phyloP scores from a whole-genome alignment of 1,284 basidiomycete species.

The Austropuccinia psidii region DNA sequence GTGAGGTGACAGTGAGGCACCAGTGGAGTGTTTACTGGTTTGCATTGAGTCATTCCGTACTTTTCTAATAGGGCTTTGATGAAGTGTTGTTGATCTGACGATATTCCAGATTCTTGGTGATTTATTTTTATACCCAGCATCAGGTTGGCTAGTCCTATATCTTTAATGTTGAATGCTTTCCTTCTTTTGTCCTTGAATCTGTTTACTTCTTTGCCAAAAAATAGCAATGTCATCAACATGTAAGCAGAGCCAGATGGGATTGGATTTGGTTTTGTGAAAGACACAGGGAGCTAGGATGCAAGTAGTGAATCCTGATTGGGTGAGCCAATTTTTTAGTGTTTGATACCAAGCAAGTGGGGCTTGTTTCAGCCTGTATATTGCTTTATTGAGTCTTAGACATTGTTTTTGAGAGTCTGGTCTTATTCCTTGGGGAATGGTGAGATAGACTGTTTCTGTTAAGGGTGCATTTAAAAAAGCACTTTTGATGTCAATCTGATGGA shows the following conservation, averaged over 20 bases:
- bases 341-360: not conserved
- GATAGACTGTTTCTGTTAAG: not conserved
- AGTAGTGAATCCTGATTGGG: not conserved
- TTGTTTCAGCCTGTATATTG: conserved; percentile 1
- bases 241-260: not conserved
- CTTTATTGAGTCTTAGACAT: not conserved
- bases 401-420: not conserved
- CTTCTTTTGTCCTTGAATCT: not conserved
- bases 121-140: conserved; percentile 21
- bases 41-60: no score
- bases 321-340: not conserved
- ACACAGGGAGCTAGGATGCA: not conserved
- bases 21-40: no score
- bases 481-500: not conserved
- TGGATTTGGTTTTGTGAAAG: not conserved
- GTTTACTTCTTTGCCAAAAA: not conserved
- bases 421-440: not conserved
- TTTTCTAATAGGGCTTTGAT: no score
- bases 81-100: no score
- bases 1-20: no score
- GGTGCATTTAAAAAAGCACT: not conserved
- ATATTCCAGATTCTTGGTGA: no score
- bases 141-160: not conserved
- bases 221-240: conserved; percentile 6
- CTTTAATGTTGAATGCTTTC: not conserved